phyloP scores from a whole-genome alignment of 768 basidiomycete genomes.

The Leccinum incarnatum region DNA sequence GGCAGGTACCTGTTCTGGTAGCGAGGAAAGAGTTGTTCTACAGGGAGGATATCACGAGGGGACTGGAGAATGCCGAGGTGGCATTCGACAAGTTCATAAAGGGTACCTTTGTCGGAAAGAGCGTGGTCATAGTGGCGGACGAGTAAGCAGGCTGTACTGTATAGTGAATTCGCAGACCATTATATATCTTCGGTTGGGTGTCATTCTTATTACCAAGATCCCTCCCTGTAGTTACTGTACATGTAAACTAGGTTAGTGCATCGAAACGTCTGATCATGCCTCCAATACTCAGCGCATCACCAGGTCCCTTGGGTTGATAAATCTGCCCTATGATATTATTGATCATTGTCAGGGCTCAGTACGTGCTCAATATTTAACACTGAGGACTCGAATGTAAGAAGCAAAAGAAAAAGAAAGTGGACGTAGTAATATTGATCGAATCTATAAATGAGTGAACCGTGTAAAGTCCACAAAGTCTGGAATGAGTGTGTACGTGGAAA shows the following conservation, averaged over 20 bases:
- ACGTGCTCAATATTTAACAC: neutral
- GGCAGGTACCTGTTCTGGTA: slow-evolving; percentile 37
- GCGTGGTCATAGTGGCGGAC: slow-evolving; percentile 6
- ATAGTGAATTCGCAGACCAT: neutral
- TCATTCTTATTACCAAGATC: neutral
- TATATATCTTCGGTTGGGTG: neutral
- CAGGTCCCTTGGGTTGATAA: neutral
- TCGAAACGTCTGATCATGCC: neutral
- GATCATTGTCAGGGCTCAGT: neutral
- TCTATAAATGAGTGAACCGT: neutral
- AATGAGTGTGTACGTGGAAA: neutral
- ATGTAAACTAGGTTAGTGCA: neutral
- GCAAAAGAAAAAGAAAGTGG: neutral
- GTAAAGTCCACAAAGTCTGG: neutral
- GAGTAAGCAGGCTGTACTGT: neutral
- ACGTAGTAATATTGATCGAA: neutral
- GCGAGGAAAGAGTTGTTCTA: slow-evolving; percentile 47
- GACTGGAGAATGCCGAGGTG: slow-evolving; percentile 36
- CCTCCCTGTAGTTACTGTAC: neutral
- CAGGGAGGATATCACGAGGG: slow-evolving; percentile 44
- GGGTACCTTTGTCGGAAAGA: slow-evolving; percentile 9
- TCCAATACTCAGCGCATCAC: no score
- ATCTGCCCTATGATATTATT: neutral
- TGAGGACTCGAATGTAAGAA: neutral
- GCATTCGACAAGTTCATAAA: slow-evolving; percentile 8